Percentiles rank a stretch among this genome's conserved stretches.
These are phyloP conservation scores for Ophiosphaerella korrae DNA, from an alignment of 2,329 filamentous ascomycete genomes.

Conservation along the genomic window DNA sequence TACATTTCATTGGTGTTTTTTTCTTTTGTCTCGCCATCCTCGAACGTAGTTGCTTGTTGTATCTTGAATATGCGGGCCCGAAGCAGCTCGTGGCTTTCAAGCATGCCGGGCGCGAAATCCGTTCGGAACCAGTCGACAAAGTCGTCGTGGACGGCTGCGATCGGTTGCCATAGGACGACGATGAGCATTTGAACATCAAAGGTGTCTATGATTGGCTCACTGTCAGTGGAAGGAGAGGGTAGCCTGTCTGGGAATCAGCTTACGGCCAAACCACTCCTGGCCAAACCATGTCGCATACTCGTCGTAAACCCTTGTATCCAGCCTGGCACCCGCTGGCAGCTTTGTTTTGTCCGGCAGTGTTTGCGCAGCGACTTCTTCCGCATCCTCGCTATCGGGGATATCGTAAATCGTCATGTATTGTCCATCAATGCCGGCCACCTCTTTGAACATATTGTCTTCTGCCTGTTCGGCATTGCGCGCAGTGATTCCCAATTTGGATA, in stretches of 20 bases:
- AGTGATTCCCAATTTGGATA: constrained; percentile 9
- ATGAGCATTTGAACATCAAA: constrained; percentile 17
- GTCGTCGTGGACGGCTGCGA: constrained; percentile 10
- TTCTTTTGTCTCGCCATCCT: neutral
- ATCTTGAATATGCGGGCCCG: constrained; percentile 18
- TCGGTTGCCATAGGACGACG: constrained; percentile 17
- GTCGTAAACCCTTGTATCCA: constrained; percentile 13
- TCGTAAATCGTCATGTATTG: constrained; percentile 18
- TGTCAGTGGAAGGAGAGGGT: neutral
- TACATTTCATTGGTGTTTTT: constrained; percentile 8
- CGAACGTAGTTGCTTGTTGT: constrained; percentile 10
- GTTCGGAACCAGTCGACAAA: constrained; percentile 16
- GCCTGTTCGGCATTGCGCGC: constrained; percentile 10
- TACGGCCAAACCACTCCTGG: constrained; percentile 17
- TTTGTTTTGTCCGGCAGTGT: constrained; percentile 3
- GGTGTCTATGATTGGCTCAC: constrained; percentile 5
- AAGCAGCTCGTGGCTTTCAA: constrained; percentile 18
- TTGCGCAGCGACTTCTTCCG: constrained; percentile 10
- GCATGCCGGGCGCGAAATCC: constrained; percentile 18
- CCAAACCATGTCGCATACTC: constrained; percentile 13
- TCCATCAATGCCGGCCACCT: constrained; percentile 13
- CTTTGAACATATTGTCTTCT: constrained; percentile 18
- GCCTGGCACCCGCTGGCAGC: constrained; percentile 8
- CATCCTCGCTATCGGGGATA: constrained; percentile 7
- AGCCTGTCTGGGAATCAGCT: neutral